Evolutionary conservation across 176 grass and related monocot genomes (phyloP).

Genomic region (Juncus inflexus): DNA sequence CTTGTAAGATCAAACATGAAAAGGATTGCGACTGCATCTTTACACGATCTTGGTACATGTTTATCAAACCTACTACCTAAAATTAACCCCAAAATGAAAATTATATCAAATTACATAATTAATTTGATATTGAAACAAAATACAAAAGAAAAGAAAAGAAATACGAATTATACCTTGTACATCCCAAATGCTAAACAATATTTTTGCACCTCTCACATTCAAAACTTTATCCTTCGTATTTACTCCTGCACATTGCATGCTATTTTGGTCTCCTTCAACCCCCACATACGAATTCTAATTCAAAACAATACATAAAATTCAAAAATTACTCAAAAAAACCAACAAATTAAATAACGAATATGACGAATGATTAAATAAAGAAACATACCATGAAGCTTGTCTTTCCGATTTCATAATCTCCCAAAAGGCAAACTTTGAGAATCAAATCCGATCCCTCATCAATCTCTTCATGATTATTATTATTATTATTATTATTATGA

Average conservation of each 20-base stretch:
- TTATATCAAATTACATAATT: background rate
- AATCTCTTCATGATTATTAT: background rate
- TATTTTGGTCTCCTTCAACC: conserved; percentile 47
- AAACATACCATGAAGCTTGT: conserved; percentile 88
- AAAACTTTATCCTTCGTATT: conserved; percentile 88
- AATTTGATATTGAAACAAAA: conserved; percentile 8
- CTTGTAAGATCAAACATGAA: conserved; percentile 98
- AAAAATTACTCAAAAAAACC: background rate
- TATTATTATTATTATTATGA: background rate
- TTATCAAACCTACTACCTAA: conserved; percentile 45
- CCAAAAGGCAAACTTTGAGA: conserved; percentile 87
- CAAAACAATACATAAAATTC: background rate
- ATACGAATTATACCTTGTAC: conserved; percentile 50
- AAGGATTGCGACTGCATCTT: conserved; percentile 74
- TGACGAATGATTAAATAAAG: background rate
- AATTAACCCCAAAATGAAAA: conserved; percentile 21
- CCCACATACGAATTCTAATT: conserved; percentile 74
- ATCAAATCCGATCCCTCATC: conserved; percentile 43
- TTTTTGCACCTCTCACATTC: conserved; percentile 52
- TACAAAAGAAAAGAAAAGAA: background rate
- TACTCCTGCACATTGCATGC: conserved; percentile 62
- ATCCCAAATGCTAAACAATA: conserved; percentile 89
- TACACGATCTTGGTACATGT: conserved; percentile 71
- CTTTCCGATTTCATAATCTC: conserved; percentile 80
- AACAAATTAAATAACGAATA: background rate